phyloP scores from a whole-genome alignment of 164 flowering plant species.

The Tinospora cordifolia region DNA sequence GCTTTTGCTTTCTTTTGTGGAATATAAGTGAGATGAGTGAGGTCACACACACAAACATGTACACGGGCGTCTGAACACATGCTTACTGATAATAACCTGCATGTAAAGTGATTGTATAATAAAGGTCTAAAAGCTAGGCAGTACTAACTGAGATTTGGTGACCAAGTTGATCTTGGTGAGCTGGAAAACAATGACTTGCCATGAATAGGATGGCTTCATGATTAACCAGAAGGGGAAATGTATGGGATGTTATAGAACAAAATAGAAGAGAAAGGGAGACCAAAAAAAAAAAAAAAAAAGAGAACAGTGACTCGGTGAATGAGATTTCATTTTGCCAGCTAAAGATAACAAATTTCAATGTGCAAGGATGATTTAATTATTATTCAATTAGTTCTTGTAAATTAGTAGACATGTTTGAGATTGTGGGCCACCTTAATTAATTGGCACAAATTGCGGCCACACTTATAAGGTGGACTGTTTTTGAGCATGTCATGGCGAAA shows the following conservation, averaged over 20 bases:
- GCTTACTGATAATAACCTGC: neutral
- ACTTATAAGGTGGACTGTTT: neutral
- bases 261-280: neutral
- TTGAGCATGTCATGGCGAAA: neutral
- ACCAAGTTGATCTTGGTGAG: neutral
- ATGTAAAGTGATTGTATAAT: neutral
- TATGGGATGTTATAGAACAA: neutral
- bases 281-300: too few relatives aligned
- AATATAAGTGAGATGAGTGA: slow-evolving; percentile 2
- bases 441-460: slow-evolving; percentile 4
- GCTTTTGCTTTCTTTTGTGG: neutral
- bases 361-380: neutral
- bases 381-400: neutral
- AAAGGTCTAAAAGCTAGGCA: neutral
- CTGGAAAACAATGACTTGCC: neutral
- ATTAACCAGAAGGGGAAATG: neutral
- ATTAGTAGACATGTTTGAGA: neutral
- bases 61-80: neutral
- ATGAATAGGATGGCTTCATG: neutral
- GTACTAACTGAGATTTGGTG: neutral
- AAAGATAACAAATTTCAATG: neutral
- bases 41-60: neutral
- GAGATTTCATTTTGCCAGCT: neutral
- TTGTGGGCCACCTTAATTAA: neutral
- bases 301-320: too few relatives aligned